Percentiles rank a stretch among this genome's conserved stretches.
These are phyloP conservation scores for Leccinum laetum DNA, from an alignment of 1,284 basidiomycete genomes.

Conservation along the genomic window DNA sequence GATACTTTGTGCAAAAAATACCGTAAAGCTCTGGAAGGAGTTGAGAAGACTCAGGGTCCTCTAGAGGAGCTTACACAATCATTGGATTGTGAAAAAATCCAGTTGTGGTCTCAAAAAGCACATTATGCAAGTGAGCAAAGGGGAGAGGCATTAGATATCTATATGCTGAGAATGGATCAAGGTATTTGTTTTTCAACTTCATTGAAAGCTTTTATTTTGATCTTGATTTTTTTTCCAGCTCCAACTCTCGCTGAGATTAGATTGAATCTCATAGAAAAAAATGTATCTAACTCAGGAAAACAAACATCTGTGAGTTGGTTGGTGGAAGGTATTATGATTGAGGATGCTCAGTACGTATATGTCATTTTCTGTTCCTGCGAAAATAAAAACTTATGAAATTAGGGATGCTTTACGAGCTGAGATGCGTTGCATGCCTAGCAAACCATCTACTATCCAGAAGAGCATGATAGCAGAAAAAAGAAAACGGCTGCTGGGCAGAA, in stretches of 20 bases:
- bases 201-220: not conserved
- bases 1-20: constrained; percentile 9
- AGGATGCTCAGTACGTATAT: constrained; percentile 9
- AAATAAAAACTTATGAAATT: not conserved
- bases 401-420: constrained; percentile 4
- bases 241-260: not conserved
- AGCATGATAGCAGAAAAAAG: not conserved
- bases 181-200: not conserved
- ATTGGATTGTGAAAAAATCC: not conserved
- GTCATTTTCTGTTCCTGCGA: not conserved
- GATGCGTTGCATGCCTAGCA: not conserved
- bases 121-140: not conserved
- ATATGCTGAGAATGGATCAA: not conserved
- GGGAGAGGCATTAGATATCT: not conserved
- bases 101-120: not conserved
- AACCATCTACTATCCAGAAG: not conserved
- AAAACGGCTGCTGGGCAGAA: not conserved
- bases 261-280: not conserved
- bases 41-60: not conserved
- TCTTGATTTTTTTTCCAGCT: not conserved
- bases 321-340: constrained; percentile 7
- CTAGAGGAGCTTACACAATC: not conserved
- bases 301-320: constrained; percentile 1
- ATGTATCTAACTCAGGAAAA: not conserved
- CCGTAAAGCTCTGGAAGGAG: not conserved